Base-by-base conservation (phyloP, 1,284 basidiomycete species). In the Ustilago nuda region DNA sequence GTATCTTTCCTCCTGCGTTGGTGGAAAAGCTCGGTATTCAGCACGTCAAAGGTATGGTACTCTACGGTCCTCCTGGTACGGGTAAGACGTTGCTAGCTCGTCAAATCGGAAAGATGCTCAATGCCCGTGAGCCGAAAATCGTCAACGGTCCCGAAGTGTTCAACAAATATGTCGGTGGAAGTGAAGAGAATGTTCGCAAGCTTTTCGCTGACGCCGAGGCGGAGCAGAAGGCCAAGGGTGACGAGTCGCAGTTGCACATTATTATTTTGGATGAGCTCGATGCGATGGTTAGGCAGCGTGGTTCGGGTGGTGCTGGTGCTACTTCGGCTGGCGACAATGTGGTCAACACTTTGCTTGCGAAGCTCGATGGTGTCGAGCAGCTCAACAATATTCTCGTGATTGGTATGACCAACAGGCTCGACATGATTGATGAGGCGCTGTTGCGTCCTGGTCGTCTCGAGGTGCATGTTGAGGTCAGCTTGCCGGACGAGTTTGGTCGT, bases 321-420 rank as follows among this genome's bases (percentile, higher is more conserved):
- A 99, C 96, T 2, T 97, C 97, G 63, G 96, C 99, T 3, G 97
- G 96, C 30, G 97, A 99, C 87, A 98, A 92, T 43, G 94, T 99
- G 17, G 97, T 99, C 85, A 99, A 99, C 87, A 97, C 99, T 88
- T 90, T 99, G 59, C 89, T 99, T 27, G 96, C 96, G 39, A 99
- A 99, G 93, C 96, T 99, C 94, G 97, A 99, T 82, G 97, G 97
- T 89, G 97, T 99, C 7, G 97, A 99, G 86, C 94, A 95, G 88
- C 89, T 99, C 57, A 99, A 99, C 89, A 99, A 99, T 87, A 97
- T 99, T 70, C 92, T 99, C 78, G 93, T 99, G 80, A 99, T 99
- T 80, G 97, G 97, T 84, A 99, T 99, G 97, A 99, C 97, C 59
- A 99, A 99, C 87, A 92, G 97, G 73, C 88, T 92, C 60, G 97